Base-by-base conservation (phyloP, 345 rosid genomes). In the Gossypium stocksii region DNA sequence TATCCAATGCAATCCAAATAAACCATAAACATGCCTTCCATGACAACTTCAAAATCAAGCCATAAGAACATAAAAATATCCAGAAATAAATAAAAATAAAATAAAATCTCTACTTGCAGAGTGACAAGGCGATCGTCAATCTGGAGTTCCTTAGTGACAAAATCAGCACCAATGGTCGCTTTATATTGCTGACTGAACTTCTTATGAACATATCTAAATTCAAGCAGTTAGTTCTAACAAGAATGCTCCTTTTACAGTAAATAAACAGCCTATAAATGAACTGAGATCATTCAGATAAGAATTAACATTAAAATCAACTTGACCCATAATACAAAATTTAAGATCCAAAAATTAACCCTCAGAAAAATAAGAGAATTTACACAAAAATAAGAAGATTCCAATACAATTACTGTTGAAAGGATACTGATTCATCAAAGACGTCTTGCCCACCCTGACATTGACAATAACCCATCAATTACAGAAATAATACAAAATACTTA, bases 381-480 rank as follows among this genome's bases (percentile, higher is more conserved):
- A 71, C 69, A 63, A 29, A 65, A 71, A 14, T 17, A 53, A 45
- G 70, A 71, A 29, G 13, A 72, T 58, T 14, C n/a, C 45, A 9
- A 60, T 34, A n/a, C 57, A 25, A 49, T 52, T 17, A 54, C 48
- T 25, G 6, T 29, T 56, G 29, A 25, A 79, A 89, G 95, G 98
- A 95, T 95, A 93, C 98, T 91, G 99, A 82, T 93, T 95, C 98
- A 93, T 93, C 91, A 95, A 77, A 64, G 99, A 93, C 57, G 99
- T 95, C 91, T 95, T 95, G 79, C 98, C 99, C 77, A 93, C 99
- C 90, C 99, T 95, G 86, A 67, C 57, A 85, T 79, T 72, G 71
- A 78, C 45, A 70, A 66, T 70, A 75, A 71, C 25, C 49, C 14
- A 69, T 43, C 15, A 45, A 51, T 76, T 17, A 17, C 20, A n/a